Percentiles rank a stretch among this genome's conserved stretches.
phyloP scores from a whole-genome alignment of 306 rosid species.

The Dalbergia cultrata region DNA sequence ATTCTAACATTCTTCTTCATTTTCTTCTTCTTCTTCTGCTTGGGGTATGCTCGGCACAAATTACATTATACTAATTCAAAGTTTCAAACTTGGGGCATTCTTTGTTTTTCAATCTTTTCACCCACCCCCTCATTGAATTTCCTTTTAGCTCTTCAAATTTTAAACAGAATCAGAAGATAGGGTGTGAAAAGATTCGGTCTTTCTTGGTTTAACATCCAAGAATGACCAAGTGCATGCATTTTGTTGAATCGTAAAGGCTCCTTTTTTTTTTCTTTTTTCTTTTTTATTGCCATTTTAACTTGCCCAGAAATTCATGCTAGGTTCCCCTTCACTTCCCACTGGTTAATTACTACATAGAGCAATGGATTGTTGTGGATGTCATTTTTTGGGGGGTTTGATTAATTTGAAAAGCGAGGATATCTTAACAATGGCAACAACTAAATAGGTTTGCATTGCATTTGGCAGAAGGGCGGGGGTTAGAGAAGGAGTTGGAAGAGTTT shows the following conservation, averaged over 20 bases:
- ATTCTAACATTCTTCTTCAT: neutral
- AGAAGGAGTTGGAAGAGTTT: neutral
- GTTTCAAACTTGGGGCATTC: constrained; percentile 29
- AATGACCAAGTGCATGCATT: neutral
- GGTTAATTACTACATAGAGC: neutral
- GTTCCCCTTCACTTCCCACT: neutral
- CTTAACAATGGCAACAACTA: constrained; percentile 12
- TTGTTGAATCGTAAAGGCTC: neutral
- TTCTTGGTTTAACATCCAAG: constrained; percentile 13
- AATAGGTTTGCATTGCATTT: constrained; percentile 10
- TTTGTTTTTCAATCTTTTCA: neutral
- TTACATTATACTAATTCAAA: constrained; percentile 8
- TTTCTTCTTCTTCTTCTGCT: neutral
- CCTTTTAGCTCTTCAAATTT: constrained; percentile 19
- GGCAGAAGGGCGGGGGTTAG: constrained; percentile 17
- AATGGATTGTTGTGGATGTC: constrained; percentile 1
- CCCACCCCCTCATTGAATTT: constrained; percentile 3
- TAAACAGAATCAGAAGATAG: constrained; percentile 1
- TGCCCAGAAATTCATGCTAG: constrained; percentile 4
- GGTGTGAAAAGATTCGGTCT: constrained; percentile 10
- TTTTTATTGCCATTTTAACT: neutral
- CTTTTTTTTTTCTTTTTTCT: neutral
- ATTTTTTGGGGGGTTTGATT: constrained; percentile 1
- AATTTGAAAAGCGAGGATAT: constrained; percentile 29
- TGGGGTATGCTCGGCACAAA: neutral